A percentile compares a stretch with the other conserved stretches of the same genome.
Evolutionary conservation across 2,329 filamentous ascomycete genomes (phyloP).

Genomic region (Epichloe gansuensis): DNA sequence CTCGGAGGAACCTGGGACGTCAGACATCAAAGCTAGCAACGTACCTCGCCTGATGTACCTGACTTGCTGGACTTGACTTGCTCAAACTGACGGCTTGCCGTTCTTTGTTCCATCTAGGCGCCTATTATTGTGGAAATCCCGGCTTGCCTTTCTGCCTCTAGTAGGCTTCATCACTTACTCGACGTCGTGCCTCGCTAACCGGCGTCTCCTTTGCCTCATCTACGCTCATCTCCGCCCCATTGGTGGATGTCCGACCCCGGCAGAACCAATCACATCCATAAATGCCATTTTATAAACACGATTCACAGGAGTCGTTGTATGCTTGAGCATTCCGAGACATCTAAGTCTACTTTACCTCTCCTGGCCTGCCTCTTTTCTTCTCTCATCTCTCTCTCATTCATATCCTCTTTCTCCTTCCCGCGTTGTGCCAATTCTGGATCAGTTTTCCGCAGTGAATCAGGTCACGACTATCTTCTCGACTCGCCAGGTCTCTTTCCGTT

Average conservation of each 20-base stretch:
- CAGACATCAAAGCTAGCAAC: not conserved
- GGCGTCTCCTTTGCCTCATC: slow-evolving; percentile 22
- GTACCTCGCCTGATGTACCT: not conserved
- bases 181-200: slow-evolving; percentile 18
- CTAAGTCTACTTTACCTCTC: slow-evolving; percentile 4
- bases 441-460: not conserved
- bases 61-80: not conserved
- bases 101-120: slow-evolving; percentile 6
- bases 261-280: slow-evolving; percentile 22
- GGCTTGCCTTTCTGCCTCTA: slow-evolving; percentile 8
- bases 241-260: slow-evolving; percentile 19
- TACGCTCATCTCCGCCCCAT: slow-evolving; percentile 19
- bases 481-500: not conserved
- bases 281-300: slow-evolving; percentile 17
- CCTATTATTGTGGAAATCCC: slow-evolving; percentile 13
- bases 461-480: not conserved
- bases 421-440: not conserved
- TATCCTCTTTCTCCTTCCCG: slow-evolving; percentile 2
- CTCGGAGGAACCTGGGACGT: not conserved
- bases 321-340: slow-evolving; percentile 18
- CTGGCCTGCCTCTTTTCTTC: slow-evolving; percentile 5
- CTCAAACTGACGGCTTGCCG: not conserved
- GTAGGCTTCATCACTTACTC: slow-evolving; percentile 5
- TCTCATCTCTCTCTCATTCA: not conserved
- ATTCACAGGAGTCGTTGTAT: slow-evolving; percentile 12